Percentiles rank a stretch among this genome's conserved stretches.
Conservation (phyloP, 1,284 basidiomycete genomes). For the Pseudozyma flocculosa region DNA sequence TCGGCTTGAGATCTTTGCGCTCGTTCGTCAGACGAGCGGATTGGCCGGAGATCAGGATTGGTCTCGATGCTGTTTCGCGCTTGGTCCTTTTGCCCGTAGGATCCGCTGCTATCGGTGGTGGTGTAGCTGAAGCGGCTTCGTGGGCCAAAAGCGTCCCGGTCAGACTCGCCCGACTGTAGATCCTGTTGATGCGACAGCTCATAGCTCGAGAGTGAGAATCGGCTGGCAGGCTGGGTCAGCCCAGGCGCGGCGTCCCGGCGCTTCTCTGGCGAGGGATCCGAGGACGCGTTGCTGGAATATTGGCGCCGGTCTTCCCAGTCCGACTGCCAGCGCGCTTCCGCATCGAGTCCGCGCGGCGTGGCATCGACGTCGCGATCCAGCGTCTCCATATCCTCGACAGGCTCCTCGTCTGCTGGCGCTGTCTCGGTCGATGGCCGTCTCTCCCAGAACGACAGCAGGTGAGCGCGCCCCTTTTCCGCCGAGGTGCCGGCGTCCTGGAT, state of each 20-base stretch:
- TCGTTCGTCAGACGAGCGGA: no score
- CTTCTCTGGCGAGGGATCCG: not conserved
- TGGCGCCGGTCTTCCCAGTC: slow-evolving; percentile 12
- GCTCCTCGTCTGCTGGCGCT: not conserved
- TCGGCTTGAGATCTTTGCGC: no score
- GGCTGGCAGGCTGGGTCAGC: not conserved
- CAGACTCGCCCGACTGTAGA: not conserved
- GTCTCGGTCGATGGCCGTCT: not conserved
- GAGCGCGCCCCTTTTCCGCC: not conserved
- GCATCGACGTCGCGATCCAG: not conserved
- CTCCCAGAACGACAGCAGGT: not conserved
- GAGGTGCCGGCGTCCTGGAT: not conserved
- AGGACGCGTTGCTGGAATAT: slow-evolving; percentile 1
- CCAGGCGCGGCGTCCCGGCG: not conserved
- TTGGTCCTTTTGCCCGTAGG: not conserved
- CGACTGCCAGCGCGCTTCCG: slow-evolving; percentile 6
- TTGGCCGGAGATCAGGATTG: no score
- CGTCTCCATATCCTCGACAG: not conserved
- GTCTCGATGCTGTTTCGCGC: not conserved
- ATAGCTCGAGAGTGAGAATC: slow-evolving; percentile 11
- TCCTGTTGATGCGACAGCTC: not conserved
- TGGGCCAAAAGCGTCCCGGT: not conserved
- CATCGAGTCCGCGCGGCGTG: not conserved
- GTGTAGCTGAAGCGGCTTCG: slow-evolving; percentile 2
- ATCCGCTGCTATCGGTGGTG: slow-evolving; percentile 3